Evolutionary conservation across 176 grass and related monocot species (phyloP), one percentile per base, ranked within the genome.

Genomic region (Avena insularis): DNA sequence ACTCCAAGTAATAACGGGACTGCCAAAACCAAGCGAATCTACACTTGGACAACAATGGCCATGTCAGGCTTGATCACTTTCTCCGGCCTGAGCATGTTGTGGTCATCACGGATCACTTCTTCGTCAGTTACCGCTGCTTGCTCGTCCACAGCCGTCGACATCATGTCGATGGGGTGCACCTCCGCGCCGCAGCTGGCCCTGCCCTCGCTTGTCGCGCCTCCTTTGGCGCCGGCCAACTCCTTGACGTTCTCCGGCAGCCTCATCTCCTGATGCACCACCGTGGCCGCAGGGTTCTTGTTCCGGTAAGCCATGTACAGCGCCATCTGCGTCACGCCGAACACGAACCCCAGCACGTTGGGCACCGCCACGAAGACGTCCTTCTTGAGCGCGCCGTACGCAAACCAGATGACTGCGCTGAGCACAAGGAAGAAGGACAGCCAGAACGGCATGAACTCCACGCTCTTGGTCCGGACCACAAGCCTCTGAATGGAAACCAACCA

Each of bases 381-480:
- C 51, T 85, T 95, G 1, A 98, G 68, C 66, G 90, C 60, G 25
- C 96, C 96, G 90, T 98, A 98, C 12, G 64, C 74, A 86, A 98
- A 98, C 96, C 96, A 98, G 75, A 98, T 73, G 46, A 95, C 81
- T 0, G 96, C 96, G 85, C 90, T 98, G 19, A 98, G 20, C 21
- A 94, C 92, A 75, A 98, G 91, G 90, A 88, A 92, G 81, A 98
- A 91, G 66, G 96, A 95, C 9, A 95, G 86, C 54, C 86, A 91
- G 84, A 95, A 89, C 16, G 96, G 96, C 96, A 98, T 98, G 93
- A 95, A 98, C 90, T 98, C 96, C 77, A 98, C 96, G 87, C 96
- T 98, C 90, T 95, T 95, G 72, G 96, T 98, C 13, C 90, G 91
- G 79, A 98, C 91, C 47, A 98, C 96, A 67, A 92, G 88, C 64